Conservation (phyloP, 345 rosid species). For the Kernera saxatilis region DNA sequence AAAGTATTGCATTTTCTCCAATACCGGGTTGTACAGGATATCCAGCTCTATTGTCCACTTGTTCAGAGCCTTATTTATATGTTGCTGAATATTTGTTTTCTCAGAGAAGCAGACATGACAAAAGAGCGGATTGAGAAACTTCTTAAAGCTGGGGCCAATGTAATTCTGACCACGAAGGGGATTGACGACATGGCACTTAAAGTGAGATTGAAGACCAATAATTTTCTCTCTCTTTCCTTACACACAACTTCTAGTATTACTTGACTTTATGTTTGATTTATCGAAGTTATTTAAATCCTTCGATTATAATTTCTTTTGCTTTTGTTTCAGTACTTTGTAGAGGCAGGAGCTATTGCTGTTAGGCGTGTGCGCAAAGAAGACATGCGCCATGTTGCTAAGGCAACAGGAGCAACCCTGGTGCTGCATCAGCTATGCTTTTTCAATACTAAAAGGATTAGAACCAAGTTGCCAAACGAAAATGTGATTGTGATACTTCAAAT, state of each 20-base stretch:
- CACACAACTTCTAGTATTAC: neutral
- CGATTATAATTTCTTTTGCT: slow-evolving; percentile 13
- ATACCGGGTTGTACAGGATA: neutral
- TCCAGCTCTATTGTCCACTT: neutral
- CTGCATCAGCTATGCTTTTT: neutral
- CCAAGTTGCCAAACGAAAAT: neutral
- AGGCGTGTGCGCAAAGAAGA: slow-evolving; percentile 96
- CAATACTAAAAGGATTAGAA: neutral
- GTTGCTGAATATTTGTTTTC: slow-evolving; percentile 11
- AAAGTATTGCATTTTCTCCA: neutral
- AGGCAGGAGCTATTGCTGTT: slow-evolving; percentile 96
- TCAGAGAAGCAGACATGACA: slow-evolving; percentile 95
- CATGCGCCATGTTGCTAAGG: slow-evolving; percentile 97
- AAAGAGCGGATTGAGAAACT: slow-evolving; percentile 94
- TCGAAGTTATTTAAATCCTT: neutral
- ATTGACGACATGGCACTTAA: slow-evolving; percentile 99
- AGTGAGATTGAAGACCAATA: slow-evolving; percentile 31
- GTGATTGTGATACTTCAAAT: neutral
- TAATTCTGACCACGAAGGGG: slow-evolving; percentile 89
- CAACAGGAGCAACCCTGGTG: slow-evolving; percentile 96
- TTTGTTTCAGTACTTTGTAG: slow-evolving; percentile 79
- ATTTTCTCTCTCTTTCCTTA: neutral
- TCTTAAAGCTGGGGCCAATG: slow-evolving; percentile 96
- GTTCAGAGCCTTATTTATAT: neutral
- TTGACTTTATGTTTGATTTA: neutral